These are phyloP conservation scores for Saccharomycopsis hybrid DNA, from an alignment of 1,139 yeast species.

Conservation along the genomic window DNA sequence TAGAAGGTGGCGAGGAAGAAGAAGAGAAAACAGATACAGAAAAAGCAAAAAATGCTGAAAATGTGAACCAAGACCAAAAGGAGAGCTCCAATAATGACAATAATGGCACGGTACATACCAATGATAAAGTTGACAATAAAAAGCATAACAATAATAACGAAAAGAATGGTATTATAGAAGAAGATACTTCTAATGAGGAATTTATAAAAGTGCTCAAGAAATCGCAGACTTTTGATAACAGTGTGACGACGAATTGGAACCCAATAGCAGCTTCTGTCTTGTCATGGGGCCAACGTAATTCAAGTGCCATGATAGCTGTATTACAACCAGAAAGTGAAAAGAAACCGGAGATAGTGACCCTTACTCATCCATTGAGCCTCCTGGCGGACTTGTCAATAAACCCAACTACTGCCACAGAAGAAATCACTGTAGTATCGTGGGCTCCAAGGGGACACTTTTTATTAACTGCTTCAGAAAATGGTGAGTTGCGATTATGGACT, in stretches of 20 bases:
- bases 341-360: conserved; percentile 19
- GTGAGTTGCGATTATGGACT: conserved; percentile 67
- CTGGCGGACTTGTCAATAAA: conserved; percentile 18
- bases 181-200: conserved; percentile 23
- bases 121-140: background rate
- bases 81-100: too few relatives aligned
- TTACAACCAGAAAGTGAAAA: conserved; percentile 17
- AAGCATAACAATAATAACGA: background rate
- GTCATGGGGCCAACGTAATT: conserved; percentile 37
- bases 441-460: conserved; percentile 53
- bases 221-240: conserved; percentile 29
- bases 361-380: conserved; percentile 24
- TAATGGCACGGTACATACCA: background rate
- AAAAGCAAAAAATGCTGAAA: background rate
- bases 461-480: conserved; percentile 52
- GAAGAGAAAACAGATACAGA: background rate
- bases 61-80: too few relatives aligned
- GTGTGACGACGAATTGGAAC: conserved; percentile 35
- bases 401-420: conserved; percentile 18
- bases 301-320: conserved; percentile 32
- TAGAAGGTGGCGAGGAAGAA: conserved; percentile 21
- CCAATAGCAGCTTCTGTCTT: conserved; percentile 31
- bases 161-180: conserved; percentile 10
- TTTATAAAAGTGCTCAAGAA: conserved; percentile 32
- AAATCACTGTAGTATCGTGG: conserved; percentile 49